Conservation (phyloP, 306 rosid genomes). For the Cicer yamashitae region DNA sequence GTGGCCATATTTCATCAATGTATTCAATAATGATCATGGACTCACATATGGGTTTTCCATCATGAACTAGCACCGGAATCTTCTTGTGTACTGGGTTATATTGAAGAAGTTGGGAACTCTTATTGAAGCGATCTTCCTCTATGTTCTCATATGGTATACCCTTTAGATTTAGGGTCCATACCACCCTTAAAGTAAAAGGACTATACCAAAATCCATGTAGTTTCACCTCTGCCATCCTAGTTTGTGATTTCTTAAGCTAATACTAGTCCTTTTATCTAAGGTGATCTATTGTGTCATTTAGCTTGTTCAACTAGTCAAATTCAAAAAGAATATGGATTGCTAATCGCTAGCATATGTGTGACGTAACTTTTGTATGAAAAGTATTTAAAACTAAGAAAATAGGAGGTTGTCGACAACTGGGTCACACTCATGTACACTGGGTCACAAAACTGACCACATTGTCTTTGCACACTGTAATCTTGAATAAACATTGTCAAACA, state of each 20-base stretch:
- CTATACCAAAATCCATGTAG: conserved; percentile 55
- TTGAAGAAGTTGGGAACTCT: conserved; percentile 49
- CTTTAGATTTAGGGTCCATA: conserved; percentile 56
- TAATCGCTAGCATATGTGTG: background rate
- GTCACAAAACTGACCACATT: too few species aligned
- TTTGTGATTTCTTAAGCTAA: background rate
- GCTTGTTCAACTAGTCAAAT: background rate
- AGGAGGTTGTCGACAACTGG: too few species aligned
- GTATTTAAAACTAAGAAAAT: too few species aligned
- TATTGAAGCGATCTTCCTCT: conserved; percentile 57
- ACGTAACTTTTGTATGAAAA: too few species aligned
- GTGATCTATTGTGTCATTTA: background rate
- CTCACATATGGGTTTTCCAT: conserved; percentile 53
- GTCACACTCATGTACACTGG: too few species aligned
- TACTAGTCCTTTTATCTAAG: background rate
- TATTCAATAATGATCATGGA: conserved; percentile 60
- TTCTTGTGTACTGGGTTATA: conserved; percentile 58
- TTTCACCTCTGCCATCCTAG: conserved; percentile 43
- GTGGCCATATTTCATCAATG: conserved; percentile 57
- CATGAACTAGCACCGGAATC: conserved; percentile 57
- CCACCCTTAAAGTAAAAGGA: conserved; percentile 52
- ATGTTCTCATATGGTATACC: conserved; percentile 54
- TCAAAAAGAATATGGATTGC: background rate
- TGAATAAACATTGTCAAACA: too few species aligned
- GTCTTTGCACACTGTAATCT: too few species aligned